Evolutionary conservation across 2,329 filamentous ascomycete genomes (phyloP).

Genomic region (Geosmithia putterillii): DNA sequence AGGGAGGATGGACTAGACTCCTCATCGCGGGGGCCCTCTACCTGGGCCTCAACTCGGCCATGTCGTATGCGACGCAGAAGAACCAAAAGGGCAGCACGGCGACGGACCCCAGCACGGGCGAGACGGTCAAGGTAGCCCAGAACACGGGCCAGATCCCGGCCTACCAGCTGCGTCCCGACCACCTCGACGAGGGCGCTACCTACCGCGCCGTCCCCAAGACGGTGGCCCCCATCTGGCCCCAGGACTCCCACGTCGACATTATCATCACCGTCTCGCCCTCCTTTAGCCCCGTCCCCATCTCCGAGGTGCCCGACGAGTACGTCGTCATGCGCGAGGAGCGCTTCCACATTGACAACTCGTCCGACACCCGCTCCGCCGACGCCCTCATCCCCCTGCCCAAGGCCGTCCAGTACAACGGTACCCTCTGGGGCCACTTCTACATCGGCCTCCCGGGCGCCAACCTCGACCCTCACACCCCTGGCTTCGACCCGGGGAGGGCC

Average conservation of each 20-base stretch:
- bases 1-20: slow-evolving; percentile 20
- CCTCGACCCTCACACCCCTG: slow-evolving; percentile 60
- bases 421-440: slow-evolving; percentile 90
- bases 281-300: slow-evolving; percentile 55
- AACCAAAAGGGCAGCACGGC: slow-evolving; percentile 32
- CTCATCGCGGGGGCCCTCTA: slow-evolving; percentile 42
- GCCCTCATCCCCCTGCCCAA: slow-evolving; percentile 67
- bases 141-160: slow-evolving; percentile 48
- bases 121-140: slow-evolving; percentile 37
- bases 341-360: slow-evolving; percentile 69
- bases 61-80: slow-evolving; percentile 40
- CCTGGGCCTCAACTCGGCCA: slow-evolving; percentile 44
- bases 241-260: slow-evolving; percentile 69
- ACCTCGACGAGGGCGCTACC: slow-evolving; percentile 46
- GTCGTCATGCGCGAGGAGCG: slow-evolving; percentile 69
- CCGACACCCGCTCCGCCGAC: slow-evolving; percentile 65
- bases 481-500: slow-evolving; percentile 64
- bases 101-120: slow-evolving; percentile 35
- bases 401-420: slow-evolving; percentile 80
- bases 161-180: slow-evolving; percentile 51
- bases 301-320: slow-evolving; percentile 50
- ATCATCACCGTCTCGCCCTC: slow-evolving; percentile 73
- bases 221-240: slow-evolving; percentile 80
- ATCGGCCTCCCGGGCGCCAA: slow-evolving; percentile 63
- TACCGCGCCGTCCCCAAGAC: slow-evolving; percentile 55